Percentiles rank a stretch among this genome's conserved stretches.
phyloP scores from a whole-genome alignment of 352 stramenopile genomes.

The Globisporangium alternatum region DNA sequence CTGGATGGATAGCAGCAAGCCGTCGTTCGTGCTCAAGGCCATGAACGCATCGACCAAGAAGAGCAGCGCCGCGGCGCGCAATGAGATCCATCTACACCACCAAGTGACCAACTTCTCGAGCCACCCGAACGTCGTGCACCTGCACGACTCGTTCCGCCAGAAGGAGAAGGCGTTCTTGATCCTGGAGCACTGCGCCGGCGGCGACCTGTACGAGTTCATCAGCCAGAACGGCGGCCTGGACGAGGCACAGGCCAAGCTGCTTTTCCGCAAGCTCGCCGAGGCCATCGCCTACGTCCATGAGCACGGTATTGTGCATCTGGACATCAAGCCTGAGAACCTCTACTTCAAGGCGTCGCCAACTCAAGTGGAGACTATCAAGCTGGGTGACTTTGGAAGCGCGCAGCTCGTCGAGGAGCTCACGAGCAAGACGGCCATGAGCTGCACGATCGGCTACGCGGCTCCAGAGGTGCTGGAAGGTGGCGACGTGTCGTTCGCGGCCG shows the following conservation, averaged over 20 bases:
- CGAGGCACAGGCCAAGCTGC: slow-evolving; percentile 38
- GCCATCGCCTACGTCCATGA: slow-evolving; percentile 57
- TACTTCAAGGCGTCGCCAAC: slow-evolving; percentile 57
- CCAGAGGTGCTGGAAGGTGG: slow-evolving; percentile 58
- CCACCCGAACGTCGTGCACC: slow-evolving; percentile 61
- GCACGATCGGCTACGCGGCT: slow-evolving; percentile 74
- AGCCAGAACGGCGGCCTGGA: slow-evolving; percentile 49
- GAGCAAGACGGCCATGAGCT: slow-evolving; percentile 43
- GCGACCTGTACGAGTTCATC: slow-evolving; percentile 62
- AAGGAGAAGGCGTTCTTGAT: slow-evolving; percentile 64
- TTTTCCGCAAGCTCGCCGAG: slow-evolving; percentile 53
- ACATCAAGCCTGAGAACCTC: slow-evolving; percentile 82
- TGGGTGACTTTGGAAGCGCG: slow-evolving; percentile 73
- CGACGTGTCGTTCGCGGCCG: slow-evolving; percentile 53
- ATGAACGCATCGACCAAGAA: slow-evolving; percentile 52
- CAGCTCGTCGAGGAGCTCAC: slow-evolving; percentile 37
- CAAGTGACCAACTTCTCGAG: slow-evolving; percentile 67
- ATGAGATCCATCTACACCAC: slow-evolving; percentile 64
- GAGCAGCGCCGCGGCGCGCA: slow-evolving; percentile 40
- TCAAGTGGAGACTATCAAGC: slow-evolving; percentile 52
- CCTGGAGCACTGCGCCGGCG: slow-evolving; percentile 58
- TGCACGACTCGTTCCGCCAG: slow-evolving; percentile 64
- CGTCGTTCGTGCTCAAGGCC: slow-evolving; percentile 67
- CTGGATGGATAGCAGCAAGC: slow-evolving; percentile 51
- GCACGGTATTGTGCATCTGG: slow-evolving; percentile 62